Conservation (phyloP, 768 basidiomycete species). For the Hygrocybe punicea region DNA sequence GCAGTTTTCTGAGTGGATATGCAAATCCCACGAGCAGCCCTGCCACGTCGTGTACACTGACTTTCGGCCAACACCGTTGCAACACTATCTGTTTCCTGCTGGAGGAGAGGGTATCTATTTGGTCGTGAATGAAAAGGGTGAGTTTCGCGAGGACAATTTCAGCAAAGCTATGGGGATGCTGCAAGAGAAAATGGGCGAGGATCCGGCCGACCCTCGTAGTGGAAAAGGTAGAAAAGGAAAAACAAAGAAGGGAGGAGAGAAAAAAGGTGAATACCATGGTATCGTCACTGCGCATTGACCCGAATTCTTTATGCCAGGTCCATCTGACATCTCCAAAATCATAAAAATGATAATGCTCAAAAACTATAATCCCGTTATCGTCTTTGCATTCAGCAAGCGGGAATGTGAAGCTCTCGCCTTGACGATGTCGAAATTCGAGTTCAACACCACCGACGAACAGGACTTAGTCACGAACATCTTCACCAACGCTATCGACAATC, state of each 20-base stretch:
- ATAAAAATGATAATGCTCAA: slow-evolving; percentile 98
- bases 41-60: slow-evolving; percentile 99
- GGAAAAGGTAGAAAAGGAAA: slow-evolving; percentile 92
- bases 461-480: slow-evolving; percentile 85
- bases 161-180: slow-evolving; percentile 95
- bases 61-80: slow-evolving; percentile 95
- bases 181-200: slow-evolving; percentile 79
- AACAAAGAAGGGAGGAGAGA: slow-evolving; percentile 86
- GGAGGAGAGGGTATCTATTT: slow-evolving; percentile 97
- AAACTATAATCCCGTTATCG: slow-evolving; percentile 96
- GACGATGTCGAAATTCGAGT: slow-evolving; percentile 91
- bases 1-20: slow-evolving; percentile 99
- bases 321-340: slow-evolving; percentile 94
- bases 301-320: slow-evolving; percentile 43
- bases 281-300: not conserved
- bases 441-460: slow-evolving; percentile 90
- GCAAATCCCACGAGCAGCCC: slow-evolving; percentile 93
- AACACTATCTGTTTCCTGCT: slow-evolving; percentile 96
- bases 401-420: slow-evolving; percentile 94
- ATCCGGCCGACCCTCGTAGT: slow-evolving; percentile 80
- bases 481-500: slow-evolving; percentile 88
- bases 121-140: slow-evolving; percentile 98
- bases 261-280: slow-evolving; percentile 59
- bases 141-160: slow-evolving; percentile 97
- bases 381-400: slow-evolving; percentile 97